phyloP scores from a whole-genome alignment of 176 grass and related monocot genomes.

The Oryza rufipogon region DNA sequence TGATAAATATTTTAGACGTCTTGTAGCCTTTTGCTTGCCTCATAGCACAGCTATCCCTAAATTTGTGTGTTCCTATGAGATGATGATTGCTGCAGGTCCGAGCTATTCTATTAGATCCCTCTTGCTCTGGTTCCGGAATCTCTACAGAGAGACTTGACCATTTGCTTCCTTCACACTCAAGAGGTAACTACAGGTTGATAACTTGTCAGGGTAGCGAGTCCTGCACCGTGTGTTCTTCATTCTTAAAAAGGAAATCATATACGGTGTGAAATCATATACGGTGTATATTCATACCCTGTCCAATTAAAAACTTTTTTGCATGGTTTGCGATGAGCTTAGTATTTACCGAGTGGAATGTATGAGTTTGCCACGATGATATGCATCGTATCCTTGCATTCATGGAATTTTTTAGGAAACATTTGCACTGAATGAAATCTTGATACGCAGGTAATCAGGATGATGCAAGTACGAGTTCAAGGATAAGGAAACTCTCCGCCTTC shows the following conservation, averaged over 20 bases:
- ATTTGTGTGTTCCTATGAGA: not conserved
- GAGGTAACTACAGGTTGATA: conserved; percentile 55
- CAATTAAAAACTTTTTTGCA: not conserved
- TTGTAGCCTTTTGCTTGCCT: not conserved
- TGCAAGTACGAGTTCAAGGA: conserved; percentile 50
- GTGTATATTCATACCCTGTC: not conserved
- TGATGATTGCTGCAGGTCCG: conserved; percentile 56
- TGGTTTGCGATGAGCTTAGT: not conserved
- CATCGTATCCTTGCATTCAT: not conserved
- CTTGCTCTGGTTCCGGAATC: conserved; percentile 96
- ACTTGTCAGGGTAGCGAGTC: too few relatives aligned
- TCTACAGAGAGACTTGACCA: conserved; percentile 87
- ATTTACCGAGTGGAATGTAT: not conserved
- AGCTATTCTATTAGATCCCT: conserved; percentile 89
- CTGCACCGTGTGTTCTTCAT: too few relatives aligned
- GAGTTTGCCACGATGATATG: too few relatives aligned
- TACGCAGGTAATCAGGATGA: conserved; percentile 47
- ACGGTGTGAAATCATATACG: too few relatives aligned
- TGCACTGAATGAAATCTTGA: conserved; percentile 21
- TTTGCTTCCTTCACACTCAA: conserved; percentile 77
- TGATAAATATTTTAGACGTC: not conserved
- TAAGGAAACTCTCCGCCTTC: conserved; percentile 77
- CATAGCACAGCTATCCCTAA: conserved; percentile 3
- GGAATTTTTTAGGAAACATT: not conserved
- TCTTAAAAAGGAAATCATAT: too few relatives aligned